phyloP scores from a whole-genome alignment of 2,329 filamentous ascomycete genomes.

The Myriosclerotinia duriaeana region DNA sequence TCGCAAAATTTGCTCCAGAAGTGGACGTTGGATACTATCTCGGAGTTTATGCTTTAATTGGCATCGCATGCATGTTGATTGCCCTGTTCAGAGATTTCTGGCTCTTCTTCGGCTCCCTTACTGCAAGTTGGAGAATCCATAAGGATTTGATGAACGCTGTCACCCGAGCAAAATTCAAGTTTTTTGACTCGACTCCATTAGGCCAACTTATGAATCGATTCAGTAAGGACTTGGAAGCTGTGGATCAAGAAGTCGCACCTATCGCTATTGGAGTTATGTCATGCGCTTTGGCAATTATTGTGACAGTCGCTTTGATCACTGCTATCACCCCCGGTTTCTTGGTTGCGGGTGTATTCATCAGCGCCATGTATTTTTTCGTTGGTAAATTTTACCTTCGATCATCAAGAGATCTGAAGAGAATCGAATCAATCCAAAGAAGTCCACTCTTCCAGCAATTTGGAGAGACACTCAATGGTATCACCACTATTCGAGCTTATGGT shows the following conservation, averaged over 20 bases:
- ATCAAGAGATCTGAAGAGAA: conserved; percentile 90
- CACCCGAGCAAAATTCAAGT: conserved; percentile 89
- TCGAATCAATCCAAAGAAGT: conserved; percentile 92
- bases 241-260: conserved; percentile 94
- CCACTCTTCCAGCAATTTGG: conserved; percentile 97
- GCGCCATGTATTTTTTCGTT: conserved; percentile 75
- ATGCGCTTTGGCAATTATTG: conserved; percentile 67
- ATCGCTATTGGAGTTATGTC: conserved; percentile 75
- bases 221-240: conserved; percentile 91
- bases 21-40: conserved; percentile 87
- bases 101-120: conserved; percentile 88
- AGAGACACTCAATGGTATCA: conserved; percentile 90
- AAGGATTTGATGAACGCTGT: conserved; percentile 73
- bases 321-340: conserved; percentile 88
- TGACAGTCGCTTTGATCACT: conserved; percentile 85
- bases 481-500: conserved; percentile 94
- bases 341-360: conserved; percentile 83
- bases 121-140: conserved; percentile 83
- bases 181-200: conserved; percentile 94
- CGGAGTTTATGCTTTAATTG: conserved; percentile 76
- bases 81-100: conserved; percentile 82
- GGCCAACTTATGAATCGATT: conserved; percentile 98
- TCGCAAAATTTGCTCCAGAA: conserved; percentile 44
- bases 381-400: conserved; percentile 86
- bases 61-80: conserved; percentile 72